Evolutionary conservation across 176 grass and related monocot genomes (phyloP), one percentile per base, ranked within the genome.

Genomic region (Hordeum marinum): DNA sequence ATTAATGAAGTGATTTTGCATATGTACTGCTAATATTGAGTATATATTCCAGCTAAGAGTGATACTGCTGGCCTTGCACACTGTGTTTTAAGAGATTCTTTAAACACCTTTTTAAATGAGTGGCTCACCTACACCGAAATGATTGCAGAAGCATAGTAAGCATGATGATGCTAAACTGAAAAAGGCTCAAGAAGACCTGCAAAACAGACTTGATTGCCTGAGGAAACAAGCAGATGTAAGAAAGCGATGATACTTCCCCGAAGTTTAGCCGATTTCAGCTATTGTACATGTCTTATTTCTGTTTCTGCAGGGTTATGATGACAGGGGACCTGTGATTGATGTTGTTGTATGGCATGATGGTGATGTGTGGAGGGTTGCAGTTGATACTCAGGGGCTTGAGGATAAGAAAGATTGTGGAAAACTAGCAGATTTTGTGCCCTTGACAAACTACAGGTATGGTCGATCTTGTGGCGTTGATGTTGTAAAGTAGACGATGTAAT

Each of bases 271-370:
- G 40, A 77, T 29, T 87, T 80, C 43, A 75, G 71, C 21, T 90
- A 80, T 15, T 48, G 20, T 54, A 24, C 25, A 63, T 20, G 35
- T 82, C 41, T 83, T 68, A 66, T 78, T 42, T 84, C 71, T 87
- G 39, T 87, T 83, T 82, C 82, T 78, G 41, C 74, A 98, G 96
- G 87, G 58, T 80, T 95, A 94, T 74, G 96, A 98, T 94, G 96
- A 98, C 60, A 95, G 61, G 76, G 96, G 96, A 66, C 93, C 96
- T 15, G 85, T 94, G 58, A 92, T 98, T 45, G 96, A 98, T 84
- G 83, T 98, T 90, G 85, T 98, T 87, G 84, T 89, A 79, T 98
- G 96, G 96, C 83, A 98, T 65, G 96, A 98, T 87, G 96, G 96
- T 81, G 93, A 92, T 87, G 88, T 92, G 26, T 98, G 96, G 96